Conservation (phyloP, 2,329 filamentous ascomycete genomes). For the Leptographium procerum region DNA sequence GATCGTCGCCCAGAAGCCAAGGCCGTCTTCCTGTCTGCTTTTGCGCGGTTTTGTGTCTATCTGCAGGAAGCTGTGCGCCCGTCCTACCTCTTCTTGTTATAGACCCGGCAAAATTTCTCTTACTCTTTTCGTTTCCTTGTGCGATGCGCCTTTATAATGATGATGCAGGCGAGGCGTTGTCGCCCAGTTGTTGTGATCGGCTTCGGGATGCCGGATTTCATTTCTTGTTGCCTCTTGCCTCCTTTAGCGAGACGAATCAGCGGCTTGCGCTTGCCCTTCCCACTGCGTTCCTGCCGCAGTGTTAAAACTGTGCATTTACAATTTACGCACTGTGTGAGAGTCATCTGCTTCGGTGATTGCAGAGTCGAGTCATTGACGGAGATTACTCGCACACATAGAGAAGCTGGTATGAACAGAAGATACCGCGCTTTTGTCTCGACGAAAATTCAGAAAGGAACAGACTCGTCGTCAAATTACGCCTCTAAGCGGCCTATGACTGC, state of each 20-base stretch:
- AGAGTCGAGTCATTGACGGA: background rate
- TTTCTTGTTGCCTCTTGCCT: too few species aligned
- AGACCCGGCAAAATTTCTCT: background rate
- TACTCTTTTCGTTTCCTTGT: background rate
- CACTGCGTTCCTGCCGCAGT: background rate
- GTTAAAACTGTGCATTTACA: too few species aligned
- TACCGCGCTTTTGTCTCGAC: too few species aligned
- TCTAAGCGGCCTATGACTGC: background rate
- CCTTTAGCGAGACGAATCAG: background rate
- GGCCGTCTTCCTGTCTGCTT: background rate
- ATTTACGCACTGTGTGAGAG: background rate
- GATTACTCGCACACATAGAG: too few species aligned
- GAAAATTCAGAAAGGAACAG: too few species aligned
- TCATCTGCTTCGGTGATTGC: background rate
- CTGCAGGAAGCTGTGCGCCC: background rate
- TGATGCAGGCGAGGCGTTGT: background rate
- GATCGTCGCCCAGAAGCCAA: background rate
- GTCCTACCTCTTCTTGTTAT: background rate
- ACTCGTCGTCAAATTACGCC: background rate
- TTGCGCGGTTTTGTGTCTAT: constrained; percentile 3
- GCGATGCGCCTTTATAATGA: background rate
- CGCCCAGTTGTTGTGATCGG: background rate
- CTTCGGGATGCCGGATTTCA: background rate
- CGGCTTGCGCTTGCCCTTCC: background rate
- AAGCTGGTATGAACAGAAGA: too few species aligned